A percentile compares a stretch with the other conserved stretches of the same genome.
These are phyloP conservation scores for Marsdenia floribunda DNA, from an alignment of 257 asterid genomes.

Conservation along the genomic window DNA sequence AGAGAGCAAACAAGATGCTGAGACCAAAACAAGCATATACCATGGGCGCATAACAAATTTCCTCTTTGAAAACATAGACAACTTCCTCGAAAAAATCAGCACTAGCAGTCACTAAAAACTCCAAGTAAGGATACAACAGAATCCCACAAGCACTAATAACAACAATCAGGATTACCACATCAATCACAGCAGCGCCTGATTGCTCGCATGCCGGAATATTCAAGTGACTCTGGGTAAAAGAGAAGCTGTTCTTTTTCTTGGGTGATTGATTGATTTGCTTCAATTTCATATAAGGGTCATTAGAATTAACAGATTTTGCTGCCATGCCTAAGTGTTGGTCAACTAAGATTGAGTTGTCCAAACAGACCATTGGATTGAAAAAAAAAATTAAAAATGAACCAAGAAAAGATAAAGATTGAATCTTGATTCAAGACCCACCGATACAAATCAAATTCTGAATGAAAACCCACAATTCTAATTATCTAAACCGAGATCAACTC, in stretches of 20 bases:
- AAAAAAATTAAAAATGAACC: neutral
- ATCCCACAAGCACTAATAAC: constrained; percentile 68
- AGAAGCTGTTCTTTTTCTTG: constrained; percentile 30
- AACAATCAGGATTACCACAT: constrained; percentile 65
- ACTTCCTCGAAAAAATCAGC: constrained; percentile 47
- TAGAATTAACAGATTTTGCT: constrained; percentile 60
- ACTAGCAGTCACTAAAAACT: constrained; percentile 28
- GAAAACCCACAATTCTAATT: constrained; percentile 19
- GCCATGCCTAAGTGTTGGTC: constrained; percentile 63
- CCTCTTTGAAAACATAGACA: constrained; percentile 51
- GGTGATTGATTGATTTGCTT: constrained; percentile 55
- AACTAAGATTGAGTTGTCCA: constrained; percentile 48
- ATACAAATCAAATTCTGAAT: constrained; percentile 23
- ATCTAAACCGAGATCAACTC: constrained; percentile 28
- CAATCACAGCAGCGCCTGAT: constrained; percentile 66
- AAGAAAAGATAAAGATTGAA: constrained; percentile 28
- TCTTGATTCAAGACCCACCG: constrained; percentile 31
- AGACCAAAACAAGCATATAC: constrained; percentile 80
- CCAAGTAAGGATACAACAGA: constrained; percentile 58
- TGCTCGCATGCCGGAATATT: constrained; percentile 66
- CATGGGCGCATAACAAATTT: constrained; percentile 59
- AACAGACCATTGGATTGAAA: constrained; percentile 70
- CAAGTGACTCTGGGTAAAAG: constrained; percentile 31
- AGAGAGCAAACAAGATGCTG: constrained; percentile 48
- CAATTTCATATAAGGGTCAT: constrained; percentile 44